Evolutionary conservation across 371 early-diverging fungal species (phyloP).

Genomic region (Syncephalastrum sp.): DNA sequence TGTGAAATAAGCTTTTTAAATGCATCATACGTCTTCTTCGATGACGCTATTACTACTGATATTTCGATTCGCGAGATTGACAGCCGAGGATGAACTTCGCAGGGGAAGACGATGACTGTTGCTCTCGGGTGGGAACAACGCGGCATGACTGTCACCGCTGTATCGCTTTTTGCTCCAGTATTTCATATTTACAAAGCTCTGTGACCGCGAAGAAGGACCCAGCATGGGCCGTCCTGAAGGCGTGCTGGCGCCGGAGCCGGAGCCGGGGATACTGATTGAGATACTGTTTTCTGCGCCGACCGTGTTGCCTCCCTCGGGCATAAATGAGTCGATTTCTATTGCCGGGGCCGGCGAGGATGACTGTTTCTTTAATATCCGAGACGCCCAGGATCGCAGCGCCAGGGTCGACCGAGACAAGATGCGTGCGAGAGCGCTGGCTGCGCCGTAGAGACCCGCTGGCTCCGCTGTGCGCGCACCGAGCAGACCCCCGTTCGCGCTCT

Average conservation of each 20-base stretch:
- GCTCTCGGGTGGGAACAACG: slow-evolving; percentile 14
- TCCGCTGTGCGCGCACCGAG: slow-evolving; percentile 17
- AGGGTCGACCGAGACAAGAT: slow-evolving; percentile 25
- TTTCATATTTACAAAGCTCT: slow-evolving; percentile 16
- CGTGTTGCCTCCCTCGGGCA: slow-evolving; percentile 6
- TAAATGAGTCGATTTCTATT: slow-evolving; percentile 14
- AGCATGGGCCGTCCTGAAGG: slow-evolving; percentile 4
- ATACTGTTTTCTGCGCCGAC: slow-evolving; percentile 6
- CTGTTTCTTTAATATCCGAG: slow-evolving; percentile 21
- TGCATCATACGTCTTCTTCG: neutral
- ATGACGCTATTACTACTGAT: slow-evolving; percentile 1
- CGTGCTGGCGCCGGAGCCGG: slow-evolving; percentile 4
- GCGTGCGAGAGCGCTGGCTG: slow-evolving; percentile 9
- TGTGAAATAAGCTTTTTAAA: slow-evolving; percentile 5
- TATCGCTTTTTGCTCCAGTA: slow-evolving; percentile 30
- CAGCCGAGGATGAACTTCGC: slow-evolving; percentile 21
- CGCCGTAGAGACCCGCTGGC: neutral
- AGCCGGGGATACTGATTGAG: slow-evolving; percentile 11
- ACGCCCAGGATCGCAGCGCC: slow-evolving; percentile 30
- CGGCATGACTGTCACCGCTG: slow-evolving; percentile 30
- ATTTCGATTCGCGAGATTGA: slow-evolving; percentile 20
- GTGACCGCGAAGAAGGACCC: slow-evolving; percentile 18
- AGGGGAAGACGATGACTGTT: slow-evolving; percentile 13
- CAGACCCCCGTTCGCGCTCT: slow-evolving; percentile 34
- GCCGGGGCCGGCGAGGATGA: slow-evolving; percentile 3